Evolutionary conservation across 202 grass and related monocot species (phyloP), one percentile per base, ranked within the genome.

Genomic region (Eragrostis tef): DNA sequence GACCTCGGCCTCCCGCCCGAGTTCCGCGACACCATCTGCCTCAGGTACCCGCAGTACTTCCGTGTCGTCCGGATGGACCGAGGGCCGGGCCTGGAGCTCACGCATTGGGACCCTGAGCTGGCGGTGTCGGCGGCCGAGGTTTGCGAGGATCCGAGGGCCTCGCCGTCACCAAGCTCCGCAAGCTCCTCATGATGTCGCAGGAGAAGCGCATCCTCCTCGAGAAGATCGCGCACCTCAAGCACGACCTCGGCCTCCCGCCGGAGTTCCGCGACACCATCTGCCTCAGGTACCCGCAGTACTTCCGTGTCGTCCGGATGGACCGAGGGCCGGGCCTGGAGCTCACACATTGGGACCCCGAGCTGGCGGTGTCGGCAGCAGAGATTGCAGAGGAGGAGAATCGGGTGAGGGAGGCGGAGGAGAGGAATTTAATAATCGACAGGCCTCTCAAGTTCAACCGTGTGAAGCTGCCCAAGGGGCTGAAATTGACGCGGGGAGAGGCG

Each of bases 181-280:
- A 98, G 81, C 84, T 98, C 11, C 90, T 98, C 67, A 98, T 98
- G 96, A 95, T 98, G 92, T 89, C 92, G 17, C 85, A 83, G 54
- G 77, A 95, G 34, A 80, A 48, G 54, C 85, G 88, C 65, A 88
- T 99, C 47, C 87, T 91, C 46, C 83, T 98, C 29, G 92, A 91
- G 85, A 90, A 93, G 87, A 90, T 98, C 63, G 89, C 96, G 6
- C 96, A 98, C 83, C 84, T 98, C 75, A 94, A 91, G 71, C 41
- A 75, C 50, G 96, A 98, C 88, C 84, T 98, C 62, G 92, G 92
- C 5, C 90, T 98, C 11, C 96, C 92, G 25, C 6, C 87, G 4
- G 93, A 98, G 22, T 98, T 95, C 84, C 85, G 88, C 81, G 76
- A 86, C 74, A 95, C 89, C 51, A 75, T 98, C 71, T 98, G 92